Percentiles rank a stretch among this genome's conserved stretches.
Conservation (phyloP, 768 basidiomycete genomes). For the Podaxis mareebaensis region DNA sequence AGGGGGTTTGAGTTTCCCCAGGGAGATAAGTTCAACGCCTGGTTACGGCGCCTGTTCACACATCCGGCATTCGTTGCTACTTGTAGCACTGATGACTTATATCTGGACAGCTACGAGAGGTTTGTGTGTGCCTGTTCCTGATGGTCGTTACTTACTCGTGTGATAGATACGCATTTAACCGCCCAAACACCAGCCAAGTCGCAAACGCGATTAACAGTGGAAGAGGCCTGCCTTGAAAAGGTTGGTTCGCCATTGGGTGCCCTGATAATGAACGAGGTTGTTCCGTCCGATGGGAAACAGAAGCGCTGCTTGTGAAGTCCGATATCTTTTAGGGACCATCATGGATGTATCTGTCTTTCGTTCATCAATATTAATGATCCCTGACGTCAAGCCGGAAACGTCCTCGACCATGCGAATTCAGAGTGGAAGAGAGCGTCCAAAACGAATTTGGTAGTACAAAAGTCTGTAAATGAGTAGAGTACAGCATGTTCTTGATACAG, state of each 20-base stretch:
- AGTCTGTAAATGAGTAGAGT: slow-evolving; percentile 6
- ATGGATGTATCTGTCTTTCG: background rate
- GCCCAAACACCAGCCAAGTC: slow-evolving; percentile 76
- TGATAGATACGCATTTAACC: slow-evolving; percentile 71
- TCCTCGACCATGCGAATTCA: background rate
- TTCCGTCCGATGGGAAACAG: too few relatives aligned
- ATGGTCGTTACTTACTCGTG: slow-evolving; percentile 2
- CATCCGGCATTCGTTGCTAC: slow-evolving; percentile 69
- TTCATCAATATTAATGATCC: background rate
- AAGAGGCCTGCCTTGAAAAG: slow-evolving; percentile 54
- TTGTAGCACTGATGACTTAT: slow-evolving; percentile 66
- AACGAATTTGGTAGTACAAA: slow-evolving; percentile 1
- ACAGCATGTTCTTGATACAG: slow-evolving; percentile 5
- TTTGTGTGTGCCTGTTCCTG: slow-evolving; percentile 23
- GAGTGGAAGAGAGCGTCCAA: background rate
- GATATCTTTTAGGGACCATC: background rate
- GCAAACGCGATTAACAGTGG: slow-evolving; percentile 76
- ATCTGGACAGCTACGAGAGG: slow-evolving; percentile 75
- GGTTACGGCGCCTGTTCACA: slow-evolving; percentile 52
- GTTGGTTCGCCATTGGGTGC: background rate
- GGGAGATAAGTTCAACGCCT: slow-evolving; percentile 49
- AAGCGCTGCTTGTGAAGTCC: background rate
- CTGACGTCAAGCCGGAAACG: background rate
- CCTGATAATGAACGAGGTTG: background rate
- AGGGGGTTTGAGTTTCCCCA: slow-evolving; percentile 61